These are phyloP conservation scores for Salicornia ramosissima DNA, from an alignment of 148 eudicot species.

Conservation along the genomic window DNA sequence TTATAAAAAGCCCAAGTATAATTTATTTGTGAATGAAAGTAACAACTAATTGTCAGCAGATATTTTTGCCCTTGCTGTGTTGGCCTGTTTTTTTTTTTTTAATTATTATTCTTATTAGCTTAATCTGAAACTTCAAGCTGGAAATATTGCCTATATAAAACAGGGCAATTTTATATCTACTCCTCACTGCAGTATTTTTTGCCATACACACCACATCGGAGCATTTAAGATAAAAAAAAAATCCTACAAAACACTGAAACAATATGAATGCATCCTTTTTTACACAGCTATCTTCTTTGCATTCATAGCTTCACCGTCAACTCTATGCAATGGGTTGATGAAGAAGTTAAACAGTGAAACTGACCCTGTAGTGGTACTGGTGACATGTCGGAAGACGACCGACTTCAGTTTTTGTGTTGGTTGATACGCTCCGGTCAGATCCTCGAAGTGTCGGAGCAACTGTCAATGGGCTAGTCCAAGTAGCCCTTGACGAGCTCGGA, in stretches of 20 bases:
- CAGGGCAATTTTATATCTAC: neutral
- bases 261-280: neutral
- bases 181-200: neutral
- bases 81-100: neutral
- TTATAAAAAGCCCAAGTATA: neutral
- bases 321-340: slow-evolving; percentile 19
- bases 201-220: neutral
- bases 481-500: slow-evolving; percentile 18
- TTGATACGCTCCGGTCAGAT: slow-evolving; percentile 19
- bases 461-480: neutral
- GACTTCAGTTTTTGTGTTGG: slow-evolving; percentile 25
- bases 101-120: neutral
- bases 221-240: neutral
- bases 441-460: slow-evolving; percentile 14
- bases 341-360: slow-evolving; percentile 17
- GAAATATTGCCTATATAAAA: slow-evolving; percentile 7
- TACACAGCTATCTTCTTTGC: neutral
- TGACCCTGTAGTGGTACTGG: slow-evolving; percentile 3
- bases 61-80: neutral
- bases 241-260: neutral
- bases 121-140: neutral
- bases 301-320: slow-evolving; percentile 10
- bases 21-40: neutral
- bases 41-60: neutral
- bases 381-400: slow-evolving; percentile 18